Evolutionary conservation across 805 yeast species (phyloP).

Genomic region (Spathaspora gorwiae): DNA sequence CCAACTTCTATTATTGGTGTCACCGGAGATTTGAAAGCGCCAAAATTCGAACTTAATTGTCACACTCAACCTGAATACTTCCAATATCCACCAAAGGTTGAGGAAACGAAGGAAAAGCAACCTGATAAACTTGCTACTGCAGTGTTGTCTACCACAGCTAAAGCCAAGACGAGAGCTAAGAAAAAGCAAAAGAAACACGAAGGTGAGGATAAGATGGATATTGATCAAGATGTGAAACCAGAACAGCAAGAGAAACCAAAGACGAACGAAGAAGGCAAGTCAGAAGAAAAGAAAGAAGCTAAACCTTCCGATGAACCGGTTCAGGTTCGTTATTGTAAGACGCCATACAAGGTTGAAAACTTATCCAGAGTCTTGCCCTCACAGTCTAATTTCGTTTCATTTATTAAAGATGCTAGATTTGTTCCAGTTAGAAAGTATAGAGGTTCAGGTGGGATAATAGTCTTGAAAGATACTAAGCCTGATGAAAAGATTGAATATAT

Average conservation of each 20-base stretch:
- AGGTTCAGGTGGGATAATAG: conserved; percentile 67
- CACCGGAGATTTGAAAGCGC: conserved; percentile 72
- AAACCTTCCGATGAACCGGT: conserved; percentile 24
- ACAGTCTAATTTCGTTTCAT: conserved; percentile 79
- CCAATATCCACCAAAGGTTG: conserved; percentile 85
- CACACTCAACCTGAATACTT: conserved; percentile 76
- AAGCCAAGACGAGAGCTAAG: conserved; percentile 90
- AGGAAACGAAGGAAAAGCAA: conserved; percentile 72
- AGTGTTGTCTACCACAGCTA: conserved; percentile 86
- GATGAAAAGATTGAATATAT: conserved; percentile 60
- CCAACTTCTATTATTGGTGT: conserved; percentile 91
- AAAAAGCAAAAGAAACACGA: conserved; percentile 52
- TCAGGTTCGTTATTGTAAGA: conserved; percentile 52
- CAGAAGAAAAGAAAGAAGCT: conserved; percentile 30
- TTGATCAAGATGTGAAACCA: conserved; percentile 21
- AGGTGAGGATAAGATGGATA: conserved; percentile 39
- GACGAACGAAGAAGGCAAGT: conserved; percentile 9
- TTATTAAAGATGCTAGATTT: conserved; percentile 69
- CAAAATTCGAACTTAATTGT: conserved; percentile 76
- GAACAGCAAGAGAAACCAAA: conserved; percentile 13
- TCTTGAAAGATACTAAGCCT: conserved; percentile 61
- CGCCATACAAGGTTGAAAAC: conserved; percentile 69
- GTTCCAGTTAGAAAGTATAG: conserved; percentile 76
- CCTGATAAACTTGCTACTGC: conserved; percentile 91
- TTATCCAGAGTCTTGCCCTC: conserved; percentile 86